Evolutionary conservation across 2,329 filamentous ascomycete species (phyloP).

Genomic region (Alternaria tenuissima): DNA sequence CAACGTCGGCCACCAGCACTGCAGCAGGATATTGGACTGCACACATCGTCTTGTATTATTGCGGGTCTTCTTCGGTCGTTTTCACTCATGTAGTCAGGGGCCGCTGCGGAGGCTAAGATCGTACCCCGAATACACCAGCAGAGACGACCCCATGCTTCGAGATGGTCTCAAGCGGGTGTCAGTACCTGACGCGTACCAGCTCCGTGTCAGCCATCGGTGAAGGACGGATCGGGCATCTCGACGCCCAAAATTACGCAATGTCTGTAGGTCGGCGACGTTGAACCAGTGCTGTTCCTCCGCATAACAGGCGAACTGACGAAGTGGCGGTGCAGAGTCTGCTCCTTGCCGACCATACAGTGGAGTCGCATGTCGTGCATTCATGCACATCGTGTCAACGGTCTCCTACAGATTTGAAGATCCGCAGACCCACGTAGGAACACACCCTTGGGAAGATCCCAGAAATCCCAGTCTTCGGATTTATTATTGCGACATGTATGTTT

Average conservation of each 20-base stretch:
- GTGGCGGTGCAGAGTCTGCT: conserved; percentile 4
- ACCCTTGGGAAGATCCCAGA: conserved; percentile 3
- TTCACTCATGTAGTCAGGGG: conserved; percentile 7
- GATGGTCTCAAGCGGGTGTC: background rate
- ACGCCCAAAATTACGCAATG: background rate
- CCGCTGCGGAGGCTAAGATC: background rate
- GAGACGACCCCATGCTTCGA: background rate
- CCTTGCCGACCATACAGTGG: background rate
- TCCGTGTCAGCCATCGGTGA: conserved; percentile 1
- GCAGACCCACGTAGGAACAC: conserved; percentile 1
- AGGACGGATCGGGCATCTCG: background rate
- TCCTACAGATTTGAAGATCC: conserved; percentile 10
- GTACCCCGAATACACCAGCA: background rate
- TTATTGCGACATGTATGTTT: background rate
- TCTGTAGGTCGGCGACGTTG: background rate
- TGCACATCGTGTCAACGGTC: background rate
- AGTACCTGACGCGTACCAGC: background rate
- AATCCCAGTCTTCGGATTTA: background rate
- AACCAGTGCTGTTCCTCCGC: background rate
- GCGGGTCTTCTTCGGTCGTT: conserved; percentile 12
- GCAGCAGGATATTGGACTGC: background rate
- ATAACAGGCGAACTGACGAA: background rate
- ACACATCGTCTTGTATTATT: background rate
- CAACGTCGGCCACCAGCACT: conserved; percentile 7
- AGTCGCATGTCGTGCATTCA: conserved; percentile 3